phyloP scores from a whole-genome alignment of 2,329 filamentous ascomycete genomes.

The Exserohilum rostratum region DNA sequence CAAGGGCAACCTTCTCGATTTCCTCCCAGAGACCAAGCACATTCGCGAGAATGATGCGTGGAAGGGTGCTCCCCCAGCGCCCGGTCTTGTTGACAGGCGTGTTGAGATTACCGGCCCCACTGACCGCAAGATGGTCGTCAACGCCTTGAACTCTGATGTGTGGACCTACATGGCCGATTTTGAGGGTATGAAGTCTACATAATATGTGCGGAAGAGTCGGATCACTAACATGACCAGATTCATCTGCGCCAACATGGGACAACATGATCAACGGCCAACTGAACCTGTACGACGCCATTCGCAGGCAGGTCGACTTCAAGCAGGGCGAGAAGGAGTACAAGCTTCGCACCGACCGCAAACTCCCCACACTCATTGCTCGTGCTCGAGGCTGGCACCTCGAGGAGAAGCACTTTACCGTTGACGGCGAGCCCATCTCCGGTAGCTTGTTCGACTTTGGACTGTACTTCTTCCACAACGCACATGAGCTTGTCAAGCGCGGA shows the following conservation, averaged over 20 bases:
- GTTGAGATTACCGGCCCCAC: constrained; percentile 98
- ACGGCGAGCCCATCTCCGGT: constrained; percentile 92
- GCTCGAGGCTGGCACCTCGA: constrained; percentile 97
- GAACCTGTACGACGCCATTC: constrained; percentile 95
- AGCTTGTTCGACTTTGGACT: constrained; percentile 96
- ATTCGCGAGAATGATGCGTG: constrained; percentile 93
- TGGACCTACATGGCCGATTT: constrained; percentile 99
- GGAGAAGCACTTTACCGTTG: constrained; percentile 96
- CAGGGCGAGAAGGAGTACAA: constrained; percentile 96
- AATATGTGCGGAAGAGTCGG: not conserved
- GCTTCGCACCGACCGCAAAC: constrained; percentile 84
- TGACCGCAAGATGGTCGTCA: constrained; percentile 98
- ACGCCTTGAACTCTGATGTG: constrained; percentile 92
- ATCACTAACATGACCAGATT: constrained; percentile 64
- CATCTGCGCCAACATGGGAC: constrained; percentile 94
- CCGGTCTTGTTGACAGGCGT: constrained; percentile 88
- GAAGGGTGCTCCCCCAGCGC: constrained; percentile 89
- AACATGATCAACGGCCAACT: constrained; percentile 99
- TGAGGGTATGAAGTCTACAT: constrained; percentile 68
- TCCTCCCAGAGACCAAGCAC: constrained; percentile 92
- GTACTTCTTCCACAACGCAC: constrained; percentile 98
- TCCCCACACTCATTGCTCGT: constrained; percentile 91
- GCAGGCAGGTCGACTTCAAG: constrained; percentile 94
- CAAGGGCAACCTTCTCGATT: constrained; percentile 85
- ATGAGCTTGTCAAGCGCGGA: constrained; percentile 82